phyloP scores from a whole-genome alignment of 345 rosid genomes.

The Mercurialis annua region DNA sequence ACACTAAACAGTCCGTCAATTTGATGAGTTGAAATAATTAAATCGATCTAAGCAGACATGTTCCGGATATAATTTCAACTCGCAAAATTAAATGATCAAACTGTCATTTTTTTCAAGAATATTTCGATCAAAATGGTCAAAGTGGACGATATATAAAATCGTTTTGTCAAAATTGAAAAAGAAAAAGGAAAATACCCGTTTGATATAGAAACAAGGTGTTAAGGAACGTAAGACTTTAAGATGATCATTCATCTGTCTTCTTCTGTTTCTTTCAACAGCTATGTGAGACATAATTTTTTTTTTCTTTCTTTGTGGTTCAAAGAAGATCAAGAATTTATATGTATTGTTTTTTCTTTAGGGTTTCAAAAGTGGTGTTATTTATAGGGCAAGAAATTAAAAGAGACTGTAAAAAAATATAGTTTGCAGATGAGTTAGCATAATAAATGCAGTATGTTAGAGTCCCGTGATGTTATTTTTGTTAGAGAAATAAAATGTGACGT shows the following conservation, averaged over 20 bases:
- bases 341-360: not conserved
- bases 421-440: constrained; percentile 1
- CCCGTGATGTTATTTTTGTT: constrained; percentile 52
- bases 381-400: constrained; percentile 12
- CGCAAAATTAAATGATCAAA: too few relatives aligned
- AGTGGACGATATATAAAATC: too few relatives aligned
- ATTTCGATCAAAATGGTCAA: too few relatives aligned
- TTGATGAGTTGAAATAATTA: too few relatives aligned
- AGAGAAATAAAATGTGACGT: constrained; percentile 48
- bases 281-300: constrained; percentile 62
- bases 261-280: constrained; percentile 89
- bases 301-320: not conserved
- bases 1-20: too few relatives aligned
- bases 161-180: too few relatives aligned
- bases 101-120: too few relatives aligned
- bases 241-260: constrained; percentile 91
- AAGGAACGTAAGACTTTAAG: constrained; percentile 82
- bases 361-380: constrained; percentile 14
- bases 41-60: too few relatives aligned
- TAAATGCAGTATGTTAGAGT: constrained; percentile 51
- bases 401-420: not conserved
- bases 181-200: constrained; percentile 50
- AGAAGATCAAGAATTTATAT: too few relatives aligned
- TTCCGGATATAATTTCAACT: too few relatives aligned
- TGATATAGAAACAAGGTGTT: constrained; percentile 91